A percentile compares a stretch with the other conserved stretches of the same genome.
Conservation (phyloP, 2,329 filamentous ascomycete genomes). For the Claviceps monticola region DNA sequence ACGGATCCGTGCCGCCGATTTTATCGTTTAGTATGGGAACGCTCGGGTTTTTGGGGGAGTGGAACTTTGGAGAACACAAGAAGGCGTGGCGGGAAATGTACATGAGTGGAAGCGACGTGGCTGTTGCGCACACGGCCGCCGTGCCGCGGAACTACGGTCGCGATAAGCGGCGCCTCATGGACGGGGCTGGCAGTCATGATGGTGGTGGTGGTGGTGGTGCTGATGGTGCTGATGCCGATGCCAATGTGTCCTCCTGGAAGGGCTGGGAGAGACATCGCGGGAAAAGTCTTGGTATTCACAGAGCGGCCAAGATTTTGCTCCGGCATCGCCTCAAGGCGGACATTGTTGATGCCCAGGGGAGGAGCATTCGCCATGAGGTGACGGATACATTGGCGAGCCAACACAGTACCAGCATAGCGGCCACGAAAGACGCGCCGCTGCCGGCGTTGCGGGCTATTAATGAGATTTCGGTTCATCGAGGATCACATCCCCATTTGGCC, state of each 20-base stretch:
- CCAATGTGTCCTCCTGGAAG: conserved; percentile 3
- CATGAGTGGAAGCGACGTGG: conserved; percentile 52
- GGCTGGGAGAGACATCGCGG: conserved; percentile 64
- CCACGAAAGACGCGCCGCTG: conserved; percentile 21
- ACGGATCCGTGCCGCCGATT: conserved; percentile 72
- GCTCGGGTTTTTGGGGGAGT: conserved; percentile 86
- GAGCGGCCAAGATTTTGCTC: conserved; percentile 69
- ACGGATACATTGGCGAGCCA: conserved; percentile 31
- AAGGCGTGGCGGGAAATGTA: conserved; percentile 85
- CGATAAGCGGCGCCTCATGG: conserved; percentile 1
- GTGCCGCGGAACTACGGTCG: conserved; percentile 17
- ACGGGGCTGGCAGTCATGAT: not conserved
- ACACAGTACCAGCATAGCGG: conserved; percentile 25
- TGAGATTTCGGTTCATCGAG: conserved; percentile 86
- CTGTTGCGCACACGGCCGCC: conserved; percentile 27
- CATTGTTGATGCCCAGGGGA: conserved; percentile 58
- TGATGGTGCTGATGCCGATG: conserved; percentile 2
- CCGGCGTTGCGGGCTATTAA: conserved; percentile 66
- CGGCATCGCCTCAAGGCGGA: conserved; percentile 79
- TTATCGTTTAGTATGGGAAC: conserved; percentile 96
- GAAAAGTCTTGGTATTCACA: conserved; percentile 63
- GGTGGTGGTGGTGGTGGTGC: conserved; percentile 2
- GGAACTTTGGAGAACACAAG: conserved; percentile 90
- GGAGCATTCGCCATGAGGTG: conserved; percentile 40
- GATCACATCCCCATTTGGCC: conserved; percentile 76